These are phyloP conservation scores for Wallacemonas rigidus DNA, from an alignment of 208 protist species.

Conservation along the genomic window DNA sequence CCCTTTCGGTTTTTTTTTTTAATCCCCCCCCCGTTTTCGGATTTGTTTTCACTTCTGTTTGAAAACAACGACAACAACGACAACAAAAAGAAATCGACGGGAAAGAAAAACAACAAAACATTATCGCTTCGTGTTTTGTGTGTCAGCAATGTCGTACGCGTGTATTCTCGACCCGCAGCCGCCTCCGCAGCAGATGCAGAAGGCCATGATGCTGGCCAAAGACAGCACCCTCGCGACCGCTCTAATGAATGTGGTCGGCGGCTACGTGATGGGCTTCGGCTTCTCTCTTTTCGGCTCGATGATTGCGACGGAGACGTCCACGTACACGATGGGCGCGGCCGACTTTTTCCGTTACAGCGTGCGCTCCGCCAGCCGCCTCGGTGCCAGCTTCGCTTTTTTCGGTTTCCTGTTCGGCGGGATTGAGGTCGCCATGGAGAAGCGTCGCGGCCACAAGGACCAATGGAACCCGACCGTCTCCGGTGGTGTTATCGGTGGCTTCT, in stretches of 20 bases:
- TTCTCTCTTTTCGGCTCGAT: conserved; percentile 90
- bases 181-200: conserved; percentile 63
- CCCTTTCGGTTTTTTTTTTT: too few relatives aligned
- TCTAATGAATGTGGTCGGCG: conserved; percentile 62
- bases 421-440: conserved; percentile 92
- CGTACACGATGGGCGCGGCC: conserved; percentile 85
- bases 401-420: conserved; percentile 89
- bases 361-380: conserved; percentile 61
- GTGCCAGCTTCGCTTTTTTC: conserved; percentile 82
- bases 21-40: too few relatives aligned
- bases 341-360: conserved; percentile 89
- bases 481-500: conserved; percentile 70
- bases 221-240: conserved; percentile 71
- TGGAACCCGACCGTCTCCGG: conserved; percentile 84
- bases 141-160: conserved; percentile 16
- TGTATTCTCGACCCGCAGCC: conserved; percentile 65
- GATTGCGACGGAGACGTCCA: conserved; percentile 82
- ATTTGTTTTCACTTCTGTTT: too few relatives aligned
- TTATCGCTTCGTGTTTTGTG: conserved; percentile 8
- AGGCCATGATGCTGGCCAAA: conserved; percentile 59
- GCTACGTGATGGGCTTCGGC: conserved; percentile 88
- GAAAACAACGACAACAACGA: too few relatives aligned
- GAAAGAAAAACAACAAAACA: conserved; percentile 28
- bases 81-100: background rate
- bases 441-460: conserved; percentile 82